phyloP scores from a whole-genome alignment of 169 alveolate genomes.

The Plasmodium yoelii region DNA sequence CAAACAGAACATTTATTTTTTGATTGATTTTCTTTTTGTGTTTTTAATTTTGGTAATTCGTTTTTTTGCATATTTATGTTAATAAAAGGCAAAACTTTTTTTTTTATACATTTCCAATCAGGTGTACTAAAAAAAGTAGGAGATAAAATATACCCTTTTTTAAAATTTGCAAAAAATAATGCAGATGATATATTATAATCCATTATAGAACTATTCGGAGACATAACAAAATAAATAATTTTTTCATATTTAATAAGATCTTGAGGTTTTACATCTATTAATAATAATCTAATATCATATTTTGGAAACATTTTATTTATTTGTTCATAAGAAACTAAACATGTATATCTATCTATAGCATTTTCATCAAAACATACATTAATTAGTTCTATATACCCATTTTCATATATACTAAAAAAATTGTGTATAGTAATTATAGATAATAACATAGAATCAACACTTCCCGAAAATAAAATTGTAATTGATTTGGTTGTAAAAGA shows the following conservation, averaged over 20 bases:
- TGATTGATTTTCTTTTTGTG: background rate
- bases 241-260: slow-evolving; percentile 77
- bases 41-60: background rate
- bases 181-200: slow-evolving; percentile 85
- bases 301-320: slow-evolving; percentile 74
- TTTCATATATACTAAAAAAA: slow-evolving; percentile 25
- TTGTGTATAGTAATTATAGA: slow-evolving; percentile 75
- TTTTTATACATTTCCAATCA: slow-evolving; percentile 78
- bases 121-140: slow-evolving; percentile 51
- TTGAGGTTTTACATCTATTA: slow-evolving; percentile 77
- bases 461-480: slow-evolving; percentile 82
- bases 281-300: slow-evolving; percentile 77
- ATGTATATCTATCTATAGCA: slow-evolving; percentile 83
- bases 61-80: slow-evolving; percentile 74
- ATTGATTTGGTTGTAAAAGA: background rate
- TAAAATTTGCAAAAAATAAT: slow-evolving; percentile 79
- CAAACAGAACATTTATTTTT: slow-evolving; percentile 31
- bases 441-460: slow-evolving; percentile 82
- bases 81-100: slow-evolving; percentile 24
- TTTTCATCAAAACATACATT: slow-evolving; percentile 79
- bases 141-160: slow-evolving; percentile 69
- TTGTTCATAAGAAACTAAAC: slow-evolving; percentile 80
- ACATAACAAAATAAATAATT: slow-evolving; percentile 40
- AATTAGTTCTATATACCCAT: slow-evolving; percentile 77
- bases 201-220: slow-evolving; percentile 83